Conservation (phyloP, 352 stramenopile species). For the Sclerospora graminicola region DNA sequence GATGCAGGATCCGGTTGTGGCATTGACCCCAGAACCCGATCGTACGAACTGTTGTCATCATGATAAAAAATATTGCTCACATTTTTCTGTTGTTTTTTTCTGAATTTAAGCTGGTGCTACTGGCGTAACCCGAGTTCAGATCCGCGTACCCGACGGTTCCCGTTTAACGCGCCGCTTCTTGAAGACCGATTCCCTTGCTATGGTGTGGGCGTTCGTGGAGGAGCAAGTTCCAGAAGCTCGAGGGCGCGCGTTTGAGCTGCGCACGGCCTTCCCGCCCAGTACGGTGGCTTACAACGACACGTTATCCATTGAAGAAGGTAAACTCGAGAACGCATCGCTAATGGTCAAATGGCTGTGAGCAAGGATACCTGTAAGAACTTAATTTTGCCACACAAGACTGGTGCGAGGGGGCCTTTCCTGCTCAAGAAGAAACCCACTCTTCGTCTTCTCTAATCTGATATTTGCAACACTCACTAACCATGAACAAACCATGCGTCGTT, state of each 20-base stretch:
- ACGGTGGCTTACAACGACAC: slow-evolving; percentile 42
- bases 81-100: slow-evolving; percentile 2
- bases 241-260: slow-evolving; percentile 57
- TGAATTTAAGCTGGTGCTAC: slow-evolving; percentile 28
- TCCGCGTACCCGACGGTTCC: slow-evolving; percentile 52
- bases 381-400: slow-evolving; percentile 2
- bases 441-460: not conserved
- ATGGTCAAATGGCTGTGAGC: slow-evolving; percentile 64
- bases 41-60: slow-evolving; percentile 19
- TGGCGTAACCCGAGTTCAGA: slow-evolving; percentile 55
- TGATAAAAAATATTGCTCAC: slow-evolving; percentile 1
- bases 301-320: slow-evolving; percentile 43
- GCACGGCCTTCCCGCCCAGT: slow-evolving; percentile 51
- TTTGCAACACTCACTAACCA: not conserved
- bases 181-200: slow-evolving; percentile 51
- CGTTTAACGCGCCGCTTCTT: slow-evolving; percentile 63
- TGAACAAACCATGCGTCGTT: not conserved
- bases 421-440: too few species aligned
- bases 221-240: slow-evolving; percentile 66
- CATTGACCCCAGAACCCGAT: slow-evolving; percentile 41
- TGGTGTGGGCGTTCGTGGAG: slow-evolving; percentile 63
- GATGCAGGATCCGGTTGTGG: slow-evolving; percentile 28
- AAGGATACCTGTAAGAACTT: not conserved
- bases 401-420: not conserved
- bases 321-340: slow-evolving; percentile 67